A percentile compares a stretch with the other conserved stretches of the same genome.
Conservation (phyloP, 108 stramenopile genomes). For the Nannochloropsis salina region DNA sequence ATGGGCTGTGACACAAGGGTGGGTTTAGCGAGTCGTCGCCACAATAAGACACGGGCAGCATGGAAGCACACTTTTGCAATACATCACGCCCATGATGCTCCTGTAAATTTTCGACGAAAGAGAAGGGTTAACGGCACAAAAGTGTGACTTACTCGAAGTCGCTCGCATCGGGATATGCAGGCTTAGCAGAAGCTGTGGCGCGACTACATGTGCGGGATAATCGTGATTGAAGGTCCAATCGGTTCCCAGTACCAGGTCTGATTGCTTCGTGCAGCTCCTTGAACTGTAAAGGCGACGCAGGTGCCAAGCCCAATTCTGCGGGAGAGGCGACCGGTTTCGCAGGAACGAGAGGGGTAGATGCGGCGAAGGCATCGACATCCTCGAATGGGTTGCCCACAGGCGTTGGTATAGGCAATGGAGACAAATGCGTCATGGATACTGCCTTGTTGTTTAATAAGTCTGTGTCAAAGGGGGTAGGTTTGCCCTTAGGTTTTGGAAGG, state of each 20-base stretch:
- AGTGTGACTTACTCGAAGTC: background rate
- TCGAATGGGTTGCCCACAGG: background rate
- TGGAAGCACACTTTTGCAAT: too few relatives aligned
- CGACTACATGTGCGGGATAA: background rate
- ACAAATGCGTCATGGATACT: background rate
- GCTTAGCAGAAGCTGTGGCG: background rate
- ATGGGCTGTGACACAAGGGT: too few relatives aligned
- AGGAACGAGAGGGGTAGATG: background rate
- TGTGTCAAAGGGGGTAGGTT: background rate
- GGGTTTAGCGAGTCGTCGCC: too few relatives aligned
- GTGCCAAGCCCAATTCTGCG: too few relatives aligned
- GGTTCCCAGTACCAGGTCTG: background rate
- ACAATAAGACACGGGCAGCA: too few relatives aligned
- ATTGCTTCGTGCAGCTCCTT: background rate
- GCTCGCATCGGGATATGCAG: background rate
- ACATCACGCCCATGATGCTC: too few relatives aligned
- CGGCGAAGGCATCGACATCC: slow-evolving; percentile 15
- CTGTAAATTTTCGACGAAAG: too few relatives aligned
- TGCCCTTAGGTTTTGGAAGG: too few relatives aligned
- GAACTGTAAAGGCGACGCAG: background rate
- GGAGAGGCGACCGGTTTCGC: too few relatives aligned
- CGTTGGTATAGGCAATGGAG: background rate
- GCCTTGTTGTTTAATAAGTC: background rate
- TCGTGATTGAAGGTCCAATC: background rate
- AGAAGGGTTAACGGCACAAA: background rate